Evolutionary conservation across 2,329 filamentous ascomycete genomes (phyloP).

Genomic region (Verticillium nonalfalfae): DNA sequence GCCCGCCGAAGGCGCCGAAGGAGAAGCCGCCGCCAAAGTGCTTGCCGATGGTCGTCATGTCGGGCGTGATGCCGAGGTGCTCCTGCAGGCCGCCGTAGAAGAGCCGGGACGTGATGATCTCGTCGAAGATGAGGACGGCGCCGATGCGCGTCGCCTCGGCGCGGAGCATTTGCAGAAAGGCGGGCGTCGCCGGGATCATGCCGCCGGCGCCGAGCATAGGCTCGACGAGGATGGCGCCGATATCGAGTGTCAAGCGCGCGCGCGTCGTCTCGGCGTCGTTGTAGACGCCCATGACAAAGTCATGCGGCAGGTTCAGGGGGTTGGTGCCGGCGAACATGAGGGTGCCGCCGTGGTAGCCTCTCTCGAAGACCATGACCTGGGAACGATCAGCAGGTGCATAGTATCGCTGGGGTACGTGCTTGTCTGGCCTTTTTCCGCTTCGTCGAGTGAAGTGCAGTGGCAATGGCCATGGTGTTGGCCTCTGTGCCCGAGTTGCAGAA

Average conservation of each 20-base stretch:
- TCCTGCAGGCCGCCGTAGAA: conserved; percentile 41
- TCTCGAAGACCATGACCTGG: conserved; percentile 35
- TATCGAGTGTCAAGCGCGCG: conserved; percentile 34
- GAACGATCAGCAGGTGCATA: not conserved
- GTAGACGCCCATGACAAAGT: conserved; percentile 56
- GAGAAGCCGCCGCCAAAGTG: conserved; percentile 60
- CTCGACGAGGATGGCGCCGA: conserved; percentile 62
- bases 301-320: conserved; percentile 37
- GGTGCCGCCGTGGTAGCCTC: conserved; percentile 44
- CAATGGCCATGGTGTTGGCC: conserved; percentile 54
- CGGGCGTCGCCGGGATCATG: conserved; percentile 39
- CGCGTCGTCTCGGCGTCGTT: conserved; percentile 46
- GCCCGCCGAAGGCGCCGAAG: conserved; percentile 62
- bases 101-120: conserved; percentile 64
- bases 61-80: conserved; percentile 40
- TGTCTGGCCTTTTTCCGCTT: conserved; percentile 31
- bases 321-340: conserved; percentile 27
- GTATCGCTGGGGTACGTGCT: not conserved
- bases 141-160: conserved; percentile 19
- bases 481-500: conserved; percentile 64
- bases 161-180: conserved; percentile 30
- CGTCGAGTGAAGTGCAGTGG: conserved; percentile 41
- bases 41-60: conserved; percentile 60
- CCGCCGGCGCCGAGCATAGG: conserved; percentile 60
- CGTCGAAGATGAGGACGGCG: conserved; percentile 61